Conservation (phyloP, 768 basidiomycete species). For the Lanmaoa rubissima region DNA sequence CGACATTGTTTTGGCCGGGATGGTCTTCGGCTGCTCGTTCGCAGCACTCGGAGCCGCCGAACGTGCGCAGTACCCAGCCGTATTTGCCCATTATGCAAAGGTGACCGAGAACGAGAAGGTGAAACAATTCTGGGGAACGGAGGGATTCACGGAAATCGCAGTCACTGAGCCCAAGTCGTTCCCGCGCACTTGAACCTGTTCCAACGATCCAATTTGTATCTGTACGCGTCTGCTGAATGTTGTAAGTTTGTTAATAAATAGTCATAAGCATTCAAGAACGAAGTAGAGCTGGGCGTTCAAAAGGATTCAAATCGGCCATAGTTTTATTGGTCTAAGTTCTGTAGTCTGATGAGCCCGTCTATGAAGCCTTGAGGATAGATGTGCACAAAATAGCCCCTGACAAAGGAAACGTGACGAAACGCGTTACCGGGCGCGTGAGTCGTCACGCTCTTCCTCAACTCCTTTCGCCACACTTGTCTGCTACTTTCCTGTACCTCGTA, state of each 20-base stretch:
- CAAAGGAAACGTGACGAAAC: background rate
- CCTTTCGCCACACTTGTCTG: background rate
- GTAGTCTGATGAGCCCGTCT: no score
- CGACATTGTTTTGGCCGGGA: constrained; percentile 13
- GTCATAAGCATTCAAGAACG: no score
- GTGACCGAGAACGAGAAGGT: constrained; percentile 16
- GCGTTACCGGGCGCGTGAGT: constrained; percentile 1
- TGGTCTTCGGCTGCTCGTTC: background rate
- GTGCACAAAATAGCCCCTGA: background rate
- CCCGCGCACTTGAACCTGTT: background rate
- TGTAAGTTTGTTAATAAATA: no score
- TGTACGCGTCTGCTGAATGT: background rate
- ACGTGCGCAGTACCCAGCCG: constrained; percentile 12
- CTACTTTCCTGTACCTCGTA: no score
- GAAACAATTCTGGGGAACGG: constrained; percentile 8
- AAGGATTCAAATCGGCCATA: no score
- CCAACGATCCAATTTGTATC: background rate
- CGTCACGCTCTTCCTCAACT: background rate
- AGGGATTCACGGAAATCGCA: constrained; percentile 3
- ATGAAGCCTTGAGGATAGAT: no score
- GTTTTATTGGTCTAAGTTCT: no score
- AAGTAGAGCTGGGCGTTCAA: no score
- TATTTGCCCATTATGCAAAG: constrained; percentile 14
- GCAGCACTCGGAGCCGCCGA: constrained; percentile 7
- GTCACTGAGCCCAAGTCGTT: background rate